These are phyloP conservation scores for Rhodosporidiobolus sp. DNA, from an alignment of 768 basidiomycete genomes.

Conservation along the genomic window DNA sequence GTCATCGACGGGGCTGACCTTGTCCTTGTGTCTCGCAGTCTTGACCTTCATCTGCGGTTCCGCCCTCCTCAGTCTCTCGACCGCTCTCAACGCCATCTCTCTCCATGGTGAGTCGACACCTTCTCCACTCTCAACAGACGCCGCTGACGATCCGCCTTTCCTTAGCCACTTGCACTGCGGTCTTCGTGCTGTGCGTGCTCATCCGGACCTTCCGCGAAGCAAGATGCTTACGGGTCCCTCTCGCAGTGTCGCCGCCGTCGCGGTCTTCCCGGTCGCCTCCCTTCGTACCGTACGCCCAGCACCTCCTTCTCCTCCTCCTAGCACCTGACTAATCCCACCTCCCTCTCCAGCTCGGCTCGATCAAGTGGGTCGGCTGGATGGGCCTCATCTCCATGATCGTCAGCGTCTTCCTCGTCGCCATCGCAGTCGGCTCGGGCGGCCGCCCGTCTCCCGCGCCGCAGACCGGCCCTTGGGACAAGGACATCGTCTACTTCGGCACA, in stretches of 20 bases:
- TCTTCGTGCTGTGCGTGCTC: slow-evolving; percentile 41
- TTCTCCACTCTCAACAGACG: too few species aligned
- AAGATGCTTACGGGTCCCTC: too few species aligned
- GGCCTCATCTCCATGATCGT: slow-evolving; percentile 32
- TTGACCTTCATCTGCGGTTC: slow-evolving; percentile 44
- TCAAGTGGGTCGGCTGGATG: slow-evolving; percentile 27
- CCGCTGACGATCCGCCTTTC: too few species aligned
- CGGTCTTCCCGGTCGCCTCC: slow-evolving; percentile 41
- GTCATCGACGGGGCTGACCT: not conserved
- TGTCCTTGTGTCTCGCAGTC: not conserved
- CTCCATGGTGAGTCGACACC: slow-evolving; percentile 48
- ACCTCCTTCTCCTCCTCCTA: too few species aligned
- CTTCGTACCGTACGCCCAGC: slow-evolving; percentile 46
- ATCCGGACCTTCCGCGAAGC: too few species aligned
- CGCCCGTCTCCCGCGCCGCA: slow-evolving; percentile 27
- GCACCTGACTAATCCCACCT: not conserved
- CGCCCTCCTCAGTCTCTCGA: slow-evolving; percentile 47
- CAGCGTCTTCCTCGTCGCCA: slow-evolving; percentile 30
- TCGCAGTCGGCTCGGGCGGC: slow-evolving; percentile 31
- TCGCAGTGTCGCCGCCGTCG: slow-evolving; percentile 42
- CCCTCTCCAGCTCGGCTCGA: slow-evolving; percentile 19
- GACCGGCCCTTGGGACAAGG: slow-evolving; percentile 38
- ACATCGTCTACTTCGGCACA: slow-evolving; percentile 23
- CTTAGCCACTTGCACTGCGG: slow-evolving; percentile 48
- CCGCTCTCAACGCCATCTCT: slow-evolving; percentile 49